A percentile compares a stretch with the other conserved stretches of the same genome.
These are phyloP conservation scores for Fusarium pininemorale DNA, from an alignment of 2,329 filamentous ascomycete genomes.

Conservation along the genomic window DNA sequence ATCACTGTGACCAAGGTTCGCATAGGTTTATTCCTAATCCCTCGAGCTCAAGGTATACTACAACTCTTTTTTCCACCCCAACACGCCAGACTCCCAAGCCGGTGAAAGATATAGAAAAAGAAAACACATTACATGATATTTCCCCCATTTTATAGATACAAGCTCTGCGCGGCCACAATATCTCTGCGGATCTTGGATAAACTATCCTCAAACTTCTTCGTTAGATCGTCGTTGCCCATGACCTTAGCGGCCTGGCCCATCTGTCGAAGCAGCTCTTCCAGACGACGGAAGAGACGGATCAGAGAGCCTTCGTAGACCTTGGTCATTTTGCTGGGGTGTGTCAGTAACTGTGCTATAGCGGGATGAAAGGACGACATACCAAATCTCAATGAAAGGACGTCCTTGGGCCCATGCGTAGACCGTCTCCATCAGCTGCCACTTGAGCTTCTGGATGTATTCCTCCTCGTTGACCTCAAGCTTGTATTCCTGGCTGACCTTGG, in stretches of 20 bases:
- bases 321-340: slow-evolving; percentile 86
- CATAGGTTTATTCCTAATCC: slow-evolving; percentile 33
- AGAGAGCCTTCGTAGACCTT: slow-evolving; percentile 97
- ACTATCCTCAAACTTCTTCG: slow-evolving; percentile 89
- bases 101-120: slow-evolving; percentile 31
- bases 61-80: slow-evolving; percentile 26
- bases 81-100: slow-evolving; percentile 41
- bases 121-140: slow-evolving; percentile 25
- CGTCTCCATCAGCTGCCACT: slow-evolving; percentile 97
- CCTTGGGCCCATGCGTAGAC: slow-evolving; percentile 93
- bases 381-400: slow-evolving; percentile 90
- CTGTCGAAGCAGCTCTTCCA: slow-evolving; percentile 93
- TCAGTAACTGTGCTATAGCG: slow-evolving; percentile 20
- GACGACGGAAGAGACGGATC: slow-evolving; percentile 92
- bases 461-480: slow-evolving; percentile 96
- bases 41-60: slow-evolving; percentile 16
- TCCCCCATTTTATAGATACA: slow-evolving; percentile 74
- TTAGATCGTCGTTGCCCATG: slow-evolving; percentile 96
- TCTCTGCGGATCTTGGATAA: slow-evolving; percentile 88
- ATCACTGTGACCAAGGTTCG: slow-evolving; percentile 16
- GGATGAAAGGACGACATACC: slow-evolving; percentile 54
- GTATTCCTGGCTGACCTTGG: slow-evolving; percentile 93
- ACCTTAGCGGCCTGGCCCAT: slow-evolving; percentile 96
- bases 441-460: slow-evolving; percentile 88
- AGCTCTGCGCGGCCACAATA: slow-evolving; percentile 91